Base-by-base conservation (phyloP, 1,139 yeast genomes). In the Zygoascus sp. region DNA sequence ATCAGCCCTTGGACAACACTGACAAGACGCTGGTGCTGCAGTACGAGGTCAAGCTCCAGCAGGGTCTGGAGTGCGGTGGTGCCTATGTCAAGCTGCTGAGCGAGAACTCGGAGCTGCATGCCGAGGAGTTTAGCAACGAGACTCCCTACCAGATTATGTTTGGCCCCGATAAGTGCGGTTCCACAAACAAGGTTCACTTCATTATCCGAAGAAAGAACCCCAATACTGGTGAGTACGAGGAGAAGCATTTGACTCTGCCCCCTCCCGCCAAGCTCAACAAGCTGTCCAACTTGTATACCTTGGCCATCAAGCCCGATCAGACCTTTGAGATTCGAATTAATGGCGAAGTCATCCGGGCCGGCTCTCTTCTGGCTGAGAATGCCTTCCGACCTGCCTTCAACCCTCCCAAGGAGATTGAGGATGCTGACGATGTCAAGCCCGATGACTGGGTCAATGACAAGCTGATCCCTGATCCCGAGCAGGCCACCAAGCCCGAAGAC, bases 151-250 rank as follows among this genome's bases (percentile, higher is more conserved):
- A 83, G 62, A 67, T 90, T 54, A 84, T 89, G 94, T 90, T 90
- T 72, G 97, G 97, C 21, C 97, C 97, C 32, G 97, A 90, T 66
- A 77, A 75, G 63, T 90, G 97, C 69, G 95, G 95, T 2, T 65
- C 80, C 44, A 77, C 82, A 42, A 85, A 88, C 68, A 82, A 81
- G 65, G 81, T 89, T 23, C 95, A 85, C 60, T 79, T 89, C 55
- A 85, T 88, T 47, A 61, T 88, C 49, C 77, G 75, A 49, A 77
- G 84, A 59, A 68, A 70, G 58, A 75, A 77, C 60, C 82, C 81
- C 34, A 56, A 62, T 35, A 73, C 79, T n/a, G 81, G 79, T 5
- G 71, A 68, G 49, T 69, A 73, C 53, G 85, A 81, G 60, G 90
- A 86, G 64, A 83, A 84, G 63, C 85, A 80, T 56, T 70, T 86